phyloP scores from a whole-genome alignment of 2,329 filamentous ascomycete species.

The Monosporascus sp. region DNA sequence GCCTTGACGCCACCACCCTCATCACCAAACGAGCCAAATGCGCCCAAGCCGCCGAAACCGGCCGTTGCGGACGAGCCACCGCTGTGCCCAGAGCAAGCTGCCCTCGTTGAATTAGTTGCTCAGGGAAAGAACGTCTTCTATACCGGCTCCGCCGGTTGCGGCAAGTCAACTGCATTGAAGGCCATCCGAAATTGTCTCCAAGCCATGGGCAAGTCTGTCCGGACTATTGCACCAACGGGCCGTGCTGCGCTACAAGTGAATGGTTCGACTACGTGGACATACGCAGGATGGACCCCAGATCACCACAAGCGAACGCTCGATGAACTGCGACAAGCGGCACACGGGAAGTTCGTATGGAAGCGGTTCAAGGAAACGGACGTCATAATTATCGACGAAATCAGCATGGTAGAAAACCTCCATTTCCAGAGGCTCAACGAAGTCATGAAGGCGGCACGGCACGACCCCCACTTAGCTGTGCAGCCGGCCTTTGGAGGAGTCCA shows the following conservation, averaged over 20 bases:
- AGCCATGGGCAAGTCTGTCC: slow-evolving; percentile 32
- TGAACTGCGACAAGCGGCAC: slow-evolving; percentile 25
- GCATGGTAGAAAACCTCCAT: slow-evolving; percentile 55
- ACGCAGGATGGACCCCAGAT: slow-evolving; percentile 49
- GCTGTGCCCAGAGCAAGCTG: slow-evolving; percentile 43
- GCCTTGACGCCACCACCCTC: no score
- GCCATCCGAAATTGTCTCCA: slow-evolving; percentile 37
- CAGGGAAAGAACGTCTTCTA: slow-evolving; percentile 56
- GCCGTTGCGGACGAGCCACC: slow-evolving; percentile 12
- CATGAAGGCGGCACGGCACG: slow-evolving; percentile 33
- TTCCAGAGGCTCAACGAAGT: slow-evolving; percentile 47
- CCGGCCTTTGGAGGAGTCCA: slow-evolving; percentile 44
- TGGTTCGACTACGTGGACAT: slow-evolving; percentile 53
- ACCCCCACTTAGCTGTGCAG: not conserved
- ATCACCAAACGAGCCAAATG: no score
- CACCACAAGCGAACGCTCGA: slow-evolving; percentile 37
- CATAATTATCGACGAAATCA: slow-evolving; percentile 61
- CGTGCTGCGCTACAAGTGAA: slow-evolving; percentile 52
- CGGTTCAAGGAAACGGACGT: slow-evolving; percentile 43
- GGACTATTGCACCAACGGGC: slow-evolving; percentile 55
- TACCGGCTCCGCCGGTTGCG: slow-evolving; percentile 57
- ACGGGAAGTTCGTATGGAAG: slow-evolving; percentile 25
- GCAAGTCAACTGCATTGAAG: slow-evolving; percentile 52
- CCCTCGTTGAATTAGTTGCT: slow-evolving; percentile 45
- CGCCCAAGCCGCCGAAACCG: no score